Evolutionary conservation across 768 basidiomycete genomes (phyloP).

Genomic region (Russula emetica): DNA sequence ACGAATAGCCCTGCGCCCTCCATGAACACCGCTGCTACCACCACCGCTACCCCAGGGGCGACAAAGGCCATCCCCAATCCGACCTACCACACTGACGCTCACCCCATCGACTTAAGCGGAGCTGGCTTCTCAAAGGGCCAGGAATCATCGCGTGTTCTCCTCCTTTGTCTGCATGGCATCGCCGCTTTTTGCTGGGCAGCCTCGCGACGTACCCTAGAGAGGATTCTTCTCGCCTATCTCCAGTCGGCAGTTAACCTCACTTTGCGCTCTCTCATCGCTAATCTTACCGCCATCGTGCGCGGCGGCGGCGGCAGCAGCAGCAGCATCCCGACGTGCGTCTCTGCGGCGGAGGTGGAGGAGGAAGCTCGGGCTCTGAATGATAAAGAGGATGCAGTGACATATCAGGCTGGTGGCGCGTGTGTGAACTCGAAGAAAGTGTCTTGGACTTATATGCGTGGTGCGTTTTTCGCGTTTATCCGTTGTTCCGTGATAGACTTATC

Average conservation of each 20-base stretch:
- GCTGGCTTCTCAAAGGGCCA: not conserved
- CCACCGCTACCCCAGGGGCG: not conserved
- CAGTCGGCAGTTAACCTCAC: not conserved
- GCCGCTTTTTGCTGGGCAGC: slow-evolving; percentile 1
- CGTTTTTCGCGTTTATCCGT: not conserved
- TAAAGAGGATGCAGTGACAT: not conserved
- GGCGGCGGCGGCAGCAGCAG: not conserved
- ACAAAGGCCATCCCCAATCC: not conserved
- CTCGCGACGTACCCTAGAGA: not conserved
- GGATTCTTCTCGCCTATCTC: not conserved
- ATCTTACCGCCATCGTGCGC: not conserved
- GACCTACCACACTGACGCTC: not conserved
- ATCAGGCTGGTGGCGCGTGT: not conserved
- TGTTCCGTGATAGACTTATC: not conserved
- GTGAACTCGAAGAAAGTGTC: not conserved
- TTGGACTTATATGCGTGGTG: slow-evolving; percentile 21
- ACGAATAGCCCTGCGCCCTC: not conserved
- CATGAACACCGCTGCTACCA: not conserved
- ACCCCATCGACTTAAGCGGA: not conserved
- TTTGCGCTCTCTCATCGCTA: not conserved
- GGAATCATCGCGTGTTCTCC: not conserved
- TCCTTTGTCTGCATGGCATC: slow-evolving; percentile 5
- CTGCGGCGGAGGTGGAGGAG: too few species aligned
- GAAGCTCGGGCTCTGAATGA: not conserved
- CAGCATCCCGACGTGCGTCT: not conserved